Conservation (phyloP, 768 basidiomycete genomes). For the Trametes villosa region DNA sequence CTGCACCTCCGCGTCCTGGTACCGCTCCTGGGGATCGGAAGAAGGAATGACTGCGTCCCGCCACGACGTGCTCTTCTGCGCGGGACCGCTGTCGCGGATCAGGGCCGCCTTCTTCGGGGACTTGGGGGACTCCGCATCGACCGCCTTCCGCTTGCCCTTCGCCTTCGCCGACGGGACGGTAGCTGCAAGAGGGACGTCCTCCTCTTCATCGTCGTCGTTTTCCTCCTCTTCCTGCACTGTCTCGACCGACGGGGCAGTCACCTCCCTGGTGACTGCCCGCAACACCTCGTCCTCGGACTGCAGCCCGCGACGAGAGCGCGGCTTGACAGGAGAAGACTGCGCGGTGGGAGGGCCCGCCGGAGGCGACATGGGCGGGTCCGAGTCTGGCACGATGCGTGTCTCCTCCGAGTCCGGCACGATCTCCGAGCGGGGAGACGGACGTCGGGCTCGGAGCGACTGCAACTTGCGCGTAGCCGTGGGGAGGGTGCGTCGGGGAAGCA, state of each 20-base stretch:
- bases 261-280: neutral
- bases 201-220: slow-evolving; percentile 36
- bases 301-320: neutral
- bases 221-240: slow-evolving; percentile 3
- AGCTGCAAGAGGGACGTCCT: slow-evolving; percentile 51
- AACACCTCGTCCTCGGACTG: slow-evolving; percentile 18
- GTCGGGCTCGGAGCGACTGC: slow-evolving; percentile 1
- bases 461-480: slow-evolving; percentile 3
- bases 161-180: slow-evolving; percentile 31
- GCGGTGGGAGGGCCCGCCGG: neutral
- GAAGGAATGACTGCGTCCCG: slow-evolving; percentile 51
- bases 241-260: neutral
- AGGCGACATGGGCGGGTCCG: slow-evolving; percentile 10
- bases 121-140: neutral
- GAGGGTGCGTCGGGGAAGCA: neutral
- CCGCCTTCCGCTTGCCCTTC: slow-evolving; percentile 24
- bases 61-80: slow-evolving; percentile 21
- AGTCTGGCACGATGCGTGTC: slow-evolving; percentile 10
- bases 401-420: slow-evolving; percentile 9
- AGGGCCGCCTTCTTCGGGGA: slow-evolving; percentile 10
- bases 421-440: neutral
- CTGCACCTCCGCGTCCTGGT: slow-evolving; percentile 19
- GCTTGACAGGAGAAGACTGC: neutral
- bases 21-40: slow-evolving; percentile 62
- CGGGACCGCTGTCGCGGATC: slow-evolving; percentile 2